Evolutionary conservation across 208 protist genomes (phyloP).

Genomic region (Wallacemonas collosoma): DNA sequence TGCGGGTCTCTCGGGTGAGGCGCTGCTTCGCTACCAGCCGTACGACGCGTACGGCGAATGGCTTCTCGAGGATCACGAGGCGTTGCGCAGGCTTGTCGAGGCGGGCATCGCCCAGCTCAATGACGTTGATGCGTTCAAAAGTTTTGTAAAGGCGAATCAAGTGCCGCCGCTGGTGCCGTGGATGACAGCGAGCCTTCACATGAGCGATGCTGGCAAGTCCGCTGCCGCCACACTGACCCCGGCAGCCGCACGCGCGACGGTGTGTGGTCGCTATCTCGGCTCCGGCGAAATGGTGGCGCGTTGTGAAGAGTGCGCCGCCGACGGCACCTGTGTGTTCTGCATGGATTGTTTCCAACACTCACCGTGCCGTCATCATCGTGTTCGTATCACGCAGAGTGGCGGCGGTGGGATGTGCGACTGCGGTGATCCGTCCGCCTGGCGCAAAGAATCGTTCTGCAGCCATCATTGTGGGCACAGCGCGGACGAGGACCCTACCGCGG

Average conservation of each 20-base stretch:
- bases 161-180: conserved; percentile 44
- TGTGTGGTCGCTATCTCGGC: conserved; percentile 64
- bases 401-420: conserved; percentile 94
- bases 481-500: conserved; percentile 29
- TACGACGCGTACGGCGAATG: conserved; percentile 27
- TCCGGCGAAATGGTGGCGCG: conserved; percentile 70
- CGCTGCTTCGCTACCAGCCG: conserved; percentile 32
- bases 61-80: conserved; percentile 41
- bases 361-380: conserved; percentile 74
- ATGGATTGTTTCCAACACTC: conserved; percentile 89
- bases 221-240: conserved; percentile 18
- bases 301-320: conserved; percentile 88
- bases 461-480: conserved; percentile 43
- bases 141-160: conserved; percentile 20
- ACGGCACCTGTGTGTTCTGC: conserved; percentile 91
- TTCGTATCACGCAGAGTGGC: conserved; percentile 61
- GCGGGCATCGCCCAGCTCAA: conserved; percentile 43
- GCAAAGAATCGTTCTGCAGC: conserved; percentile 62
- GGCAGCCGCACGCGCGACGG: conserved; percentile 20
- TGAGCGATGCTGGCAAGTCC: conserved; percentile 19
- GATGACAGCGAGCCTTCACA: conserved; percentile 28
- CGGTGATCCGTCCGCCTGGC: conserved; percentile 90
- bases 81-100: conserved; percentile 37
- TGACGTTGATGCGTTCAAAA: conserved; percentile 12
- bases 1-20: conserved; percentile 12